Base-by-base conservation (phyloP, 1,284 basidiomycete species). In the Apiotrichum domesticum region DNA sequence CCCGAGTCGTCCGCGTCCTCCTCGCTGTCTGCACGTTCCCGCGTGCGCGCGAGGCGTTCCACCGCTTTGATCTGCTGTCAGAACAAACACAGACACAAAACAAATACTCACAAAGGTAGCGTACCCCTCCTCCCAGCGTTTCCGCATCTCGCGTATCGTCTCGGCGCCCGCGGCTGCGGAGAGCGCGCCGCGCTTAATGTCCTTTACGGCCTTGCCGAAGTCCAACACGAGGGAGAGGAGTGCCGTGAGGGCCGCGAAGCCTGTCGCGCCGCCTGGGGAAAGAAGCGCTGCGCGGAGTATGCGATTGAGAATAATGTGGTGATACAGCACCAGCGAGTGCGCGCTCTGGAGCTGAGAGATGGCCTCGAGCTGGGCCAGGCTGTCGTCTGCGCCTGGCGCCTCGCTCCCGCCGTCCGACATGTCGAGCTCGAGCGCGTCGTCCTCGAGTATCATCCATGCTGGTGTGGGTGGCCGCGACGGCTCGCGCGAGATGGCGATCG, bases 281-380 rank as follows among this genome's bases (percentile, higher is more conserved):
- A 92, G 75, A n/a, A 92, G 77, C 68, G 88, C 91, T 10, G 87
- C 85, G 52, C 81, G 84, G 33, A 91, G 79, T 35, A 93, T 85
- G 59, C 86, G 82, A 68, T 92, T 86, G 63, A 93, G 74, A 50
- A 88, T 76, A 5, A 76, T 72, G 2, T 87, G 86, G 72, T 93
- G 90, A 43, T 81, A 80, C 9, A 82, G 79, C 0, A 87, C 82
- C 10, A 92, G 79, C 21, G 84, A 81, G 69, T 90, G 90, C 5
- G 90, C 84, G 59, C 90, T 88, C 13, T 70, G 68, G 4, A 74
- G 66, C 32, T 70, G 66, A 2, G 63, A 57, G 29, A 63, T 52
- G 0, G 60, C 46, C n/a, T 55, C 60, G 11, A 62, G 60, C 14
- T 51, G 52, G 29, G 53, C 48, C 65, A 57, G 5, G 63, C 59